Evolutionary conservation across 441 rosid species (phyloP).

Genomic region (Geranium incanum): DNA sequence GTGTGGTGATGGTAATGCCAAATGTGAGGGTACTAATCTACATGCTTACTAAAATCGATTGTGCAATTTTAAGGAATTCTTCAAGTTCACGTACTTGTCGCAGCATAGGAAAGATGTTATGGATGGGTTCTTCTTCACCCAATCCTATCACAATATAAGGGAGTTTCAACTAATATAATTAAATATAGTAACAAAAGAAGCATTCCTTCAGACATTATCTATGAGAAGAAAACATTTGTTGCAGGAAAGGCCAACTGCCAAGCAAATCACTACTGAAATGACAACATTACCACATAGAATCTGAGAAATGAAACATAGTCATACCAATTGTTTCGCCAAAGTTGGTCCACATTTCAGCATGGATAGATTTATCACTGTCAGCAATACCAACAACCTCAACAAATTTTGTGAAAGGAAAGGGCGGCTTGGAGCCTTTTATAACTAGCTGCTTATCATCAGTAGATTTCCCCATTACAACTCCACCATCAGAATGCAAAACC

Average conservation of each 20-base stretch:
- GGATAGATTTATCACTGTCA: constrained; percentile 54
- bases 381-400: constrained; percentile 87
- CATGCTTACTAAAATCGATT: background rate
- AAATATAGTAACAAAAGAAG: background rate
- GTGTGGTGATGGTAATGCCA: background rate
- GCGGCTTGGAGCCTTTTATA: constrained; percentile 49
- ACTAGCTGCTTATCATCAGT: constrained; percentile 58
- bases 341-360: constrained; percentile 64
- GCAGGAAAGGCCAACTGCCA: background rate
- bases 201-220: background rate
- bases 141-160: background rate
- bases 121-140: background rate
- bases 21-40: background rate
- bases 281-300: background rate
- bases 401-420: constrained; percentile 44
- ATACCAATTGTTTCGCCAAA: constrained; percentile 76
- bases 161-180: background rate
- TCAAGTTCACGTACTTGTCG: background rate
- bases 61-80: background rate
- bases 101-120: background rate
- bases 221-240: background rate
- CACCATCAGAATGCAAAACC: constrained; percentile 46
- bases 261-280: background rate
- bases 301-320: background rate
- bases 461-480: constrained; percentile 55